Percentiles rank a stretch among this genome's conserved stretches.
Evolutionary conservation across 805 yeast genomes (phyloP).

Genomic region (Peterozyma xylosa): DNA sequence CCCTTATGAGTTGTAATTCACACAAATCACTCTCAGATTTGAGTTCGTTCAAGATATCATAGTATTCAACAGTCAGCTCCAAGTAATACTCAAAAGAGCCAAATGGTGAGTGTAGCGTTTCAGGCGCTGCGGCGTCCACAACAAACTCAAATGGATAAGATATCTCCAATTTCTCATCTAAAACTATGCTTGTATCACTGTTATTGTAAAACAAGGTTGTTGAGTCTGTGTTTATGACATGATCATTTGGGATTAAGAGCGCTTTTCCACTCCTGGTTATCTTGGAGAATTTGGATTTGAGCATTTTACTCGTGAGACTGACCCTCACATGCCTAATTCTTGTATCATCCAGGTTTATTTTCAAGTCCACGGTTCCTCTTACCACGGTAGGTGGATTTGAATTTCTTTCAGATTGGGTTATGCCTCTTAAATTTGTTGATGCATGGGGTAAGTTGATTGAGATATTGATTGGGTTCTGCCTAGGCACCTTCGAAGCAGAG

Average conservation of each 20-base stretch:
- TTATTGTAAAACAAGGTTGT: not conserved
- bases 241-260: not conserved
- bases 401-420: not conserved
- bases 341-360: not conserved
- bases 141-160: slow-evolving; percentile 1
- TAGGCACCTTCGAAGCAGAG: not conserved
- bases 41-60: not conserved
- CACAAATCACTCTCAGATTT: not conserved
- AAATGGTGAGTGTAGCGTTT: slow-evolving; percentile 1
- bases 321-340: not conserved
- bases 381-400: not conserved
- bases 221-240: not conserved
- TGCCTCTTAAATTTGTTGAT: not conserved
- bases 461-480: not conserved
- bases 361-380: not conserved
- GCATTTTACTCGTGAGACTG: not conserved
- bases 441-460: not conserved
- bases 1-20: slow-evolving; percentile 1
- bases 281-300: not conserved
- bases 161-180: not conserved
- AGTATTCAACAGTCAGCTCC: not conserved
- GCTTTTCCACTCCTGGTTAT: not conserved
- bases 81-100: slow-evolving; percentile 1
- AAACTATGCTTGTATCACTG: too few species aligned
- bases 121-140: slow-evolving; percentile 1